Base-by-base conservation (phyloP, 441 rosid species). In the Rhodomyrtus psidioides region DNA sequence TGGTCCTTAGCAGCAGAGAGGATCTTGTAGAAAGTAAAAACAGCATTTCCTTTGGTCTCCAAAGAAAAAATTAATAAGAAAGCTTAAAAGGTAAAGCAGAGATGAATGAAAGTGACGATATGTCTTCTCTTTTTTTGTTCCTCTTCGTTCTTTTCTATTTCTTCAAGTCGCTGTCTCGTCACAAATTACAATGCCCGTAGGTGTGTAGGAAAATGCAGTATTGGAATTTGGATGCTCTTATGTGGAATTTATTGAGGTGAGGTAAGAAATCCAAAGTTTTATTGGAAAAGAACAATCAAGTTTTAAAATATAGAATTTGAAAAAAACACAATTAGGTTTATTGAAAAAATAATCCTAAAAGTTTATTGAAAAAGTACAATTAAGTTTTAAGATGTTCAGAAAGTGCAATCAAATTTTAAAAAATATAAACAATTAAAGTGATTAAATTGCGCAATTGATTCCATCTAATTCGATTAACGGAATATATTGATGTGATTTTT, bases 221-320 rank as follows among this genome's bases (percentile, higher is more conserved):
- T 21, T 62, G n/a, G n/a, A n/a, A n/a, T n/a, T n/a, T n/a, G 44
- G 75, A 4, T 62, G 44, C 15, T 62, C 75, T 16, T 1, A 8
- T 4, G 10, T 60, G 23, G 30, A 16, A 60, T 28, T 0, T 16
- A 4, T 0, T 14, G 74, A 16, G 23, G 74, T 4, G 0, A 16
- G 6, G 74, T 8, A 28, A 28, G 42, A 7, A 28, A 16, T 28
- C 6, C 19, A 53, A 53, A 53, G 4, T 53, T 53, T 53, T 1
- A 17, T 54, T 62, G 53, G 13, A 17, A 62, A 30, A 0, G 1
- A 8, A 1, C 0, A 8, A 62, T 62, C 16, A 30, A 8, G 0
- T 62, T 62, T 0, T 6, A 15, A 60, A 27, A 28, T 27, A 15
- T 8, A 44, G 1, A 44, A 12, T 51, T 51, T 51, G 15, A 12